Evolutionary conservation across 1,284 basidiomycete species (phyloP), one percentile per base, ranked within the genome.

Genomic region (Wallemia ichthyophaga): DNA sequence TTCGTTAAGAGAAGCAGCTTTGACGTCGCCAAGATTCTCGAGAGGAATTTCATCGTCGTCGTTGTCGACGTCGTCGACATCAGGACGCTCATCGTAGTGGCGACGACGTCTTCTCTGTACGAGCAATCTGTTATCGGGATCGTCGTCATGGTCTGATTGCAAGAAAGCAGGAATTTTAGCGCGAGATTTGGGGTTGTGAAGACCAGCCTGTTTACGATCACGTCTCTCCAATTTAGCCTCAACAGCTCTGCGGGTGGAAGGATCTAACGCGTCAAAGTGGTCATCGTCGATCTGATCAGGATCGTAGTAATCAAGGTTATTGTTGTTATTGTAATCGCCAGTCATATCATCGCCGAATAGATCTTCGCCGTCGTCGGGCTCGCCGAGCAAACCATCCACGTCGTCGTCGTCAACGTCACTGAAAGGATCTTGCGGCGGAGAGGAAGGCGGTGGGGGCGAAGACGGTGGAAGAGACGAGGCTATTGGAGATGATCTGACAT

Each of bases 21-120:
- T 96, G 74, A 98, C 86, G 67, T 99, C 92, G 63, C 85, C 86
- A 15, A 99, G 74, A 72, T 99, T 89, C 68, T 98, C 92, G 56
- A 95, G 71, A 0, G 91, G 88, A 60, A 99, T 75, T 69, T 95
- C 91, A 65, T 85, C 84, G 59, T 88, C 85, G 9, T 82, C 70
- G 26, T 83, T 85, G 59, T 84, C 84, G 64, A 84, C 73, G 70
- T 91, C 87, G 68, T 91, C 87, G 56, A 82, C 69, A 65, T 85
- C 83, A 63, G 78, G 75, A 59, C 85, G 75, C 71, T 92, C 87
- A 67, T 92, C 87, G 63, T 91, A 91, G 64, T 86, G 83, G 64
- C 83, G 75, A 65, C 87, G 76, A 3, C 84, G 80, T 32, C 85
- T 76, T 57, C 76, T 74, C 63, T 82, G 83, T 24, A 78, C 81